phyloP scores from a whole-genome alignment of 495 filamentous ascomycete genomes.

The Baudoinia panamericana region DNA sequence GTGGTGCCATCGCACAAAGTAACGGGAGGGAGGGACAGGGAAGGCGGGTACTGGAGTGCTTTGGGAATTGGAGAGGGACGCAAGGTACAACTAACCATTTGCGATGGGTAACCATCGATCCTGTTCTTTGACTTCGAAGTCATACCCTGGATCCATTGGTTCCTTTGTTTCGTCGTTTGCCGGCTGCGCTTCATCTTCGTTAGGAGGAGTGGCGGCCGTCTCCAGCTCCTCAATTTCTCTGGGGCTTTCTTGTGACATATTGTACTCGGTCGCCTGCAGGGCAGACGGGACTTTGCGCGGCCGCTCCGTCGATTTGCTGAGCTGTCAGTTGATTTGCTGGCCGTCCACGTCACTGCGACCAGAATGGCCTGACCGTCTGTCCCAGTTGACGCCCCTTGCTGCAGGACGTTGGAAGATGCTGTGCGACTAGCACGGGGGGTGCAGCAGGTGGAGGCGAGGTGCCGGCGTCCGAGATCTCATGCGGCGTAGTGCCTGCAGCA shows the following conservation, averaged over 20 bases:
- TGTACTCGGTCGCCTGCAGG: conserved; percentile 71
- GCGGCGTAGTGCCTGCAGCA: neutral
- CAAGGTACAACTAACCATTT: conserved; percentile 70
- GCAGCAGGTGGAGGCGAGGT: conserved; percentile 9
- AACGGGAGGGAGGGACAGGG: conserved; percentile 12
- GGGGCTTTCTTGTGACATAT: conserved; percentile 31
- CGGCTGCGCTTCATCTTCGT: conserved; percentile 45
- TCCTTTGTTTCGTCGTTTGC: conserved; percentile 50
- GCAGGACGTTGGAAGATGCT: conserved; percentile 8
- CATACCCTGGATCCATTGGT: conserved; percentile 59
- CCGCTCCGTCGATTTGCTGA: conserved; percentile 23
- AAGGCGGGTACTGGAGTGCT: conserved; percentile 33
- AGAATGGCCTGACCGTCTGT: conserved; percentile 8
- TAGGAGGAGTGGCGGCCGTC: conserved; percentile 82
- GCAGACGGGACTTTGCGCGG: conserved; percentile 24
- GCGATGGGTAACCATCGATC: conserved; percentile 99
- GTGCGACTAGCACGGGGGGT: conserved; percentile 11
- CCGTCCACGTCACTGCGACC: conserved; percentile 25
- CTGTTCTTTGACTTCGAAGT: conserved; percentile 99
- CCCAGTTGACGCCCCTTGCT: conserved; percentile 13
- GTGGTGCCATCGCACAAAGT: conserved; percentile 21
- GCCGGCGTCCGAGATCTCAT: neutral
- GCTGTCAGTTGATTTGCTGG: conserved; percentile 30
- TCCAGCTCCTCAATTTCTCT: conserved; percentile 76
- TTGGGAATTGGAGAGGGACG: conserved; percentile 37